Conservation (phyloP, 139 green algal genomes). For the Closterium sp. region DNA sequence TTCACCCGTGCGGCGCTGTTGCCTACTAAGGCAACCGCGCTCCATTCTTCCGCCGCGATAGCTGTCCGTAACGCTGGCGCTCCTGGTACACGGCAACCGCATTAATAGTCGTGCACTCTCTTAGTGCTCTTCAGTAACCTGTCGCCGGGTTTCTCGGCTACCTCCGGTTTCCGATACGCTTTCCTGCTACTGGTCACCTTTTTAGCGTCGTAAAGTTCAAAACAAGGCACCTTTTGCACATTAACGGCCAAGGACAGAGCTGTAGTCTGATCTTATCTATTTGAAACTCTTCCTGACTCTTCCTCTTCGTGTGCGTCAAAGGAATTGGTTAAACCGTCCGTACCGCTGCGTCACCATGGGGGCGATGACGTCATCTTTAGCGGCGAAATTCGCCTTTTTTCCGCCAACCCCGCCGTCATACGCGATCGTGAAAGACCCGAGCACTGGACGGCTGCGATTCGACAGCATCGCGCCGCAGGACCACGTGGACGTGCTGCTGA, state of each 20-base stretch:
- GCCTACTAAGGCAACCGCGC: not conserved
- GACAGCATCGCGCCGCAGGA: conserved; percentile 40
- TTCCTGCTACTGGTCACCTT: not conserved
- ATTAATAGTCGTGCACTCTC: too few relatives aligned
- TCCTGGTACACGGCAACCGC: not conserved
- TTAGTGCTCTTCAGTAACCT: too few relatives aligned
- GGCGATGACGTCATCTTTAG: conserved; percentile 40
- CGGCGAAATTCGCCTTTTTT: conserved; percentile 72
- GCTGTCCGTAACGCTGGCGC: not conserved
- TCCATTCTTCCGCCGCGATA: not conserved
- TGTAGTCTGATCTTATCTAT: not conserved
- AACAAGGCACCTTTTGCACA: not conserved
- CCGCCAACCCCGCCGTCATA: conserved; percentile 76
- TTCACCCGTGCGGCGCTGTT: not conserved
- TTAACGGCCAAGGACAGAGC: not conserved
- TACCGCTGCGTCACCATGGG: conserved; percentile 25
- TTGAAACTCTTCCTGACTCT: not conserved
- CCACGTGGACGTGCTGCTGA: conserved; percentile 42
- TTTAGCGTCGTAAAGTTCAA: not conserved
- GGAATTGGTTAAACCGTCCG: not conserved
- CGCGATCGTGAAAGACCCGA: conserved; percentile 50
- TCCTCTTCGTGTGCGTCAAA: not conserved
- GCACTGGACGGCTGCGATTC: conserved; percentile 3
- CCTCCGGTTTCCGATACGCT: not conserved
- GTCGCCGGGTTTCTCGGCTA: too few relatives aligned